Conservation (phyloP, 805 yeast species). For the Priceomyces fermenticarens region DNA sequence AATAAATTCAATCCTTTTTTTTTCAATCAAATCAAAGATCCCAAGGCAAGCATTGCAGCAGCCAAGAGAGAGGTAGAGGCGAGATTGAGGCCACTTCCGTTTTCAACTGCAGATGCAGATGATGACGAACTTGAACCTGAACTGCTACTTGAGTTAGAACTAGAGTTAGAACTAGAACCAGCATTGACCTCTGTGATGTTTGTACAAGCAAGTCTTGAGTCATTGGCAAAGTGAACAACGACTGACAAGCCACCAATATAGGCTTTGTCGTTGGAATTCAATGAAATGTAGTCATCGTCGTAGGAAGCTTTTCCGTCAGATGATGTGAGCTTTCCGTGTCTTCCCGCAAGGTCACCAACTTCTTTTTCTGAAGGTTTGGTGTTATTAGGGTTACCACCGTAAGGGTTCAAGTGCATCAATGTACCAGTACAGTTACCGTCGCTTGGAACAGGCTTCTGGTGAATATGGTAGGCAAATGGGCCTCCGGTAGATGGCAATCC, state of each 20-base stretch:
- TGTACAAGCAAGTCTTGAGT: constrained; percentile 37
- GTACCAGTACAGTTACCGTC: constrained; percentile 39
- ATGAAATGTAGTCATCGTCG: constrained; percentile 30
- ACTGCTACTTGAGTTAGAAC: not conserved
- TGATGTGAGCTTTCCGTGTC: constrained; percentile 33
- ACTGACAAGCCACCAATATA: constrained; percentile 33
- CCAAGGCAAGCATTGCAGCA: not conserved
- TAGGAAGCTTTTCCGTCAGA: constrained; percentile 20
- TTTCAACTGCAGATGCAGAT: not conserved
- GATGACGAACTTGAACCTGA: not conserved
- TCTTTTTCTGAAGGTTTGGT: constrained; percentile 22
- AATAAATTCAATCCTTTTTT: not conserved
- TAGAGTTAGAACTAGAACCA: not conserved
- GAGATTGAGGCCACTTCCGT: not conserved
- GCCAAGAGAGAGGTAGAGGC: not conserved
- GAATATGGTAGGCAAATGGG: constrained; percentile 40
- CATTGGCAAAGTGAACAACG: constrained; percentile 32
- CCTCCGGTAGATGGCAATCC: constrained; percentile 35
- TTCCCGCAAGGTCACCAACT: constrained; percentile 40
- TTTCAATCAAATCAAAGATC: not conserved
- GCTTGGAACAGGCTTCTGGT: constrained; percentile 33
- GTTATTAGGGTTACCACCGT: constrained; percentile 26
- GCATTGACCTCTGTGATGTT: constrained; percentile 20
- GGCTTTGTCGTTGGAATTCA: constrained; percentile 25
- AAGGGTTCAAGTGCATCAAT: constrained; percentile 36